Percentiles rank a stretch among this genome's conserved stretches.
Evolutionary conservation across 169 alveolate genomes (phyloP).

Genomic region (Plasmodium reichenowi): DNA sequence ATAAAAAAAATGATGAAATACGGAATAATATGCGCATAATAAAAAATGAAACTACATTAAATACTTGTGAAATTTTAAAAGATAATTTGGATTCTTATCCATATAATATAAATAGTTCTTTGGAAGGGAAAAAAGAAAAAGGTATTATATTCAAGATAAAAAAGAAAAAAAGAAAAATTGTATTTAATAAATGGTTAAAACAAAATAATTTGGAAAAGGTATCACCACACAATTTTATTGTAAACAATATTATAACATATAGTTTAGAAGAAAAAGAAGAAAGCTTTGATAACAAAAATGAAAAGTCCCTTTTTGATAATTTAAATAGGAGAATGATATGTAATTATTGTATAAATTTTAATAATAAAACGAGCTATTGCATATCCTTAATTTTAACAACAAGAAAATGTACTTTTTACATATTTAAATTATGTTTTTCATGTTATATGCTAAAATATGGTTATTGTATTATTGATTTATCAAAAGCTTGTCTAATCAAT

Average conservation of each 20-base stretch:
- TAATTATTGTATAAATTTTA: too few relatives aligned
- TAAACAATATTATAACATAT: neutral
- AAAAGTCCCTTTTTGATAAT: too few relatives aligned
- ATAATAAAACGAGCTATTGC: too few relatives aligned
- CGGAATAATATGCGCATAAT: neutral
- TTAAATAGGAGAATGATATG: too few relatives aligned
- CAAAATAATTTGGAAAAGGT: neutral
- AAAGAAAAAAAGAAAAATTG: neutral
- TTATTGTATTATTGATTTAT: conserved; percentile 1
- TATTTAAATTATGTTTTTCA: neutral
- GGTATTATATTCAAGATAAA: neutral
- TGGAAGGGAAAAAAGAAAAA: neutral
- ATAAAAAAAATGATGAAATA: neutral
- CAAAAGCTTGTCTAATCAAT: neutral
- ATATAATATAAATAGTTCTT: neutral
- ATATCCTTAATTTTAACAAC: neutral
- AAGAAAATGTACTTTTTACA: neutral
- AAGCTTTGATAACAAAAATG: neutral
- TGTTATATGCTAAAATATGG: neutral
- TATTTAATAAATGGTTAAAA: neutral
- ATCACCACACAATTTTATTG: neutral
- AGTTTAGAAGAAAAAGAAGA: neutral
- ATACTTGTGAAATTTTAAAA: neutral
- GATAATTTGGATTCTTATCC: neutral
- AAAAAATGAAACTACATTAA: neutral